Conservation (phyloP, 495 filamentous ascomycete species). For the Baudoinia panamericana region DNA sequence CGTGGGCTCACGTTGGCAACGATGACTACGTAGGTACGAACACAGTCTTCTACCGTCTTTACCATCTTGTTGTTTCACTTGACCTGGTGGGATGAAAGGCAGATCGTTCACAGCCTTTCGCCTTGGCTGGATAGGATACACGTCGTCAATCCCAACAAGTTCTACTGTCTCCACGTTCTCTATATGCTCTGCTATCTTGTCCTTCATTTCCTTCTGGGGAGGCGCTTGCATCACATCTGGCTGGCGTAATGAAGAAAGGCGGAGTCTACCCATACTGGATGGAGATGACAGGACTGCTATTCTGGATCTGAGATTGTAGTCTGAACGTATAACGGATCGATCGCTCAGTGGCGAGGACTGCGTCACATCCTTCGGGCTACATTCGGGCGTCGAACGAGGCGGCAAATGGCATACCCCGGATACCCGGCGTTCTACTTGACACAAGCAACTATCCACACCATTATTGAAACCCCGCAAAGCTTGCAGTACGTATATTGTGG, state of each 20-base stretch:
- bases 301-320: no score
- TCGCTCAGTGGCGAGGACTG: no score
- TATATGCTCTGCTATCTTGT: not conserved
- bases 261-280: slow-evolving; percentile 2
- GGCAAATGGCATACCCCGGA: no score
- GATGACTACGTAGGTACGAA: slow-evolving; percentile 10
- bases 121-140: slow-evolving; percentile 2
- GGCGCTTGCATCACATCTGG: no score
- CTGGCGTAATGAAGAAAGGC: slow-evolving; percentile 1
- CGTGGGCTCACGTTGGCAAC: not conserved
- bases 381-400: no score
- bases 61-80: slow-evolving; percentile 6
- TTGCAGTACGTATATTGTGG: slow-evolving; percentile 4
- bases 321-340: no score
- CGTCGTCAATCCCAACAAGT: not conserved
- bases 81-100: slow-evolving; percentile 11
- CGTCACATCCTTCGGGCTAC: no score
- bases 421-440: no score
- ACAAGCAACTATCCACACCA: no score
- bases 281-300: no score
- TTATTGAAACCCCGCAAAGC: slow-evolving; percentile 9
- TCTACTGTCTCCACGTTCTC: slow-evolving; percentile 2
- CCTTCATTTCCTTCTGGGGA: not conserved
- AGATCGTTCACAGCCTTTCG: slow-evolving; percentile 5
- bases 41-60: slow-evolving; percentile 12